Percentiles rank a stretch among this genome's conserved stretches.
These are phyloP conservation scores for Solanum ahanhuiri DNA, from an alignment of 257 asterid genomes.

Conservation along the genomic window DNA sequence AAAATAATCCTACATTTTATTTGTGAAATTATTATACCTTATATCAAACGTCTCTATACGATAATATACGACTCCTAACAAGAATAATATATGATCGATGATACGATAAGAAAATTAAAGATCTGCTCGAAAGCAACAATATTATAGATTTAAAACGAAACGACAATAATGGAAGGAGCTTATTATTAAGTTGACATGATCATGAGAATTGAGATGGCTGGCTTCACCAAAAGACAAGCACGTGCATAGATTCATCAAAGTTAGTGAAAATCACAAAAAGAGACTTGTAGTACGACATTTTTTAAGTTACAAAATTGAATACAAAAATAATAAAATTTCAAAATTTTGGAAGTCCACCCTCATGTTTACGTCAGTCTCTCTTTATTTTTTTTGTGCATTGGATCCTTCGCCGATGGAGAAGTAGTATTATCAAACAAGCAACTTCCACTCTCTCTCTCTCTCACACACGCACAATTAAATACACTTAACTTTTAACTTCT, in stretches of 20 bases:
- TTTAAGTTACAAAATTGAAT: background rate
- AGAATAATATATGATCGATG: no score
- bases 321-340: background rate
- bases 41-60: background rate
- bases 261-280: background rate
- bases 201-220: background rate
- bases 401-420: background rate
- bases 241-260: slow-evolving; percentile 1
- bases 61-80: no score
- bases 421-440: background rate
- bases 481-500: background rate
- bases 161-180: background rate
- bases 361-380: background rate
- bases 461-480: background rate
- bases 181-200: background rate
- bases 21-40: no score
- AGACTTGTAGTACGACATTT: background rate
- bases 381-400: background rate
- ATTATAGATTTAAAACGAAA: background rate
- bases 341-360: background rate
- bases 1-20: no score
- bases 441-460: background rate
- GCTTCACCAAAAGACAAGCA: background rate
- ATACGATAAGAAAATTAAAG: background rate
- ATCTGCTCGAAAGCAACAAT: background rate